A percentile compares a stretch with the other conserved stretches of the same genome.
Evolutionary conservation across 164 flowering plant genomes (phyloP).

Genomic region (Sedum album): DNA sequence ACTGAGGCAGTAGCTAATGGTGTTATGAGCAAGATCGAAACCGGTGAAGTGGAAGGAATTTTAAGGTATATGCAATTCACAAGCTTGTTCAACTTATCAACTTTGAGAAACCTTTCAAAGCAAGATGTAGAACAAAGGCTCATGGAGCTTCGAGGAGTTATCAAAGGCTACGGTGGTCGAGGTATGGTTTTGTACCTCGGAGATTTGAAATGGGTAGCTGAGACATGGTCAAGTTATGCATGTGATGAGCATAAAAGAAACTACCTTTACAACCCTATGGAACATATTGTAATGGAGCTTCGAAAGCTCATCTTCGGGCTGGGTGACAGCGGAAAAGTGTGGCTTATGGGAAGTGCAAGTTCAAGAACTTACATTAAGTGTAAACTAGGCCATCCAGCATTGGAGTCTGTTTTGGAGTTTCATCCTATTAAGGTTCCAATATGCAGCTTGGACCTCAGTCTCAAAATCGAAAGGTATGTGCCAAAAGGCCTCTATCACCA

Average conservation of each 20-base stretch:
- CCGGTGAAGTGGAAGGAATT: slow-evolving; percentile 36
- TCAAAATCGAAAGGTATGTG: slow-evolving; percentile 53
- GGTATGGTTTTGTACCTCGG: slow-evolving; percentile 67
- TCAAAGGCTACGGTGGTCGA: slow-evolving; percentile 38
- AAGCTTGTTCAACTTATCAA: slow-evolving; percentile 36
- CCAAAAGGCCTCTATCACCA: neutral
- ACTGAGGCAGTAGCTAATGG: slow-evolving; percentile 49
- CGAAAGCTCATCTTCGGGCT: slow-evolving; percentile 41
- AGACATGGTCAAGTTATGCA: slow-evolving; percentile 37
- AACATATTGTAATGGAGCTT: slow-evolving; percentile 61
- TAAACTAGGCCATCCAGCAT: slow-evolving; percentile 53
- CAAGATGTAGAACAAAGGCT: slow-evolving; percentile 61
- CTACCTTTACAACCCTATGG: slow-evolving; percentile 37
- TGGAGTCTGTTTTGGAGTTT: slow-evolving; percentile 59
- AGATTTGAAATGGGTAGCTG: slow-evolving; percentile 69
- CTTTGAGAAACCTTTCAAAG: slow-evolving; percentile 33
- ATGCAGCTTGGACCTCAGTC: slow-evolving; percentile 56
- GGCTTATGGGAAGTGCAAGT: slow-evolving; percentile 65
- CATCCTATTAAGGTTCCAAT: slow-evolving; percentile 55
- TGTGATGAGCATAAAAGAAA: slow-evolving; percentile 28
- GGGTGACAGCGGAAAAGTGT: slow-evolving; percentile 40
- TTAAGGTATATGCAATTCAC: slow-evolving; percentile 43
- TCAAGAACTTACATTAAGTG: slow-evolving; percentile 57
- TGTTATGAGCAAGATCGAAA: slow-evolving; percentile 49
- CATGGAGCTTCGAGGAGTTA: slow-evolving; percentile 40